These are phyloP conservation scores for Rutstroemia sp. DNA, from an alignment of 2,329 filamentous ascomycete genomes.

Conservation along the genomic window DNA sequence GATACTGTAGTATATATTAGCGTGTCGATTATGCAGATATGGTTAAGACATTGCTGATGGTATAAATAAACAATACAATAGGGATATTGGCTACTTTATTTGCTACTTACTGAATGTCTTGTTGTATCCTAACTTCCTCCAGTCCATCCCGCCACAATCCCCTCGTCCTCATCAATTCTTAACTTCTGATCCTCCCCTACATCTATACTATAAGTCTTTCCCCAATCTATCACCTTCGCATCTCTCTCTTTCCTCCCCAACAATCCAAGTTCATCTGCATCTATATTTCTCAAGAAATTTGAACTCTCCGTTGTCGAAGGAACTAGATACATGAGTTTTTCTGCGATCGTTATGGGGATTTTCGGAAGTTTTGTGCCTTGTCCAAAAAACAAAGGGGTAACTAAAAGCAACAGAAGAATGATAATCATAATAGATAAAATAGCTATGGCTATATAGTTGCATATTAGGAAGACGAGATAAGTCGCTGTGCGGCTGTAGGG, in stretches of 20 bases:
- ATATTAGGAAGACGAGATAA: background rate
- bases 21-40: too few relatives aligned
- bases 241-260: constrained; percentile 29
- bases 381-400: background rate
- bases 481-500: background rate
- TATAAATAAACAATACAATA: too few relatives aligned
- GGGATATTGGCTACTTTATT: too few relatives aligned
- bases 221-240: constrained; percentile 23
- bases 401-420: background rate
- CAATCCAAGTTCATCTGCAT: constrained; percentile 30
- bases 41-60: too few relatives aligned
- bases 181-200: constrained; percentile 26
- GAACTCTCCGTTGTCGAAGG: background rate
- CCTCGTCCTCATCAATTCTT: constrained; percentile 19
- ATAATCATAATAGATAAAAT: constrained; percentile 3
- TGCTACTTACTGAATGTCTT: too few relatives aligned
- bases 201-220: constrained; percentile 29
- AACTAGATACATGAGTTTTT: background rate
- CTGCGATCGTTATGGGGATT: background rate
- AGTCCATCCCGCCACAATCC: constrained; percentile 1
- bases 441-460: background rate
- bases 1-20: too few relatives aligned
- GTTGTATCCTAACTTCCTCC: too few relatives aligned
- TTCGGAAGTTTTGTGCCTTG: too few relatives aligned
- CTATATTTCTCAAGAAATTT: constrained; percentile 33